A percentile compares a stretch with the other conserved stretches of the same genome.
Conservation (phyloP, 495 filamentous ascomycete species). For the Neurospora sp. region DNA sequence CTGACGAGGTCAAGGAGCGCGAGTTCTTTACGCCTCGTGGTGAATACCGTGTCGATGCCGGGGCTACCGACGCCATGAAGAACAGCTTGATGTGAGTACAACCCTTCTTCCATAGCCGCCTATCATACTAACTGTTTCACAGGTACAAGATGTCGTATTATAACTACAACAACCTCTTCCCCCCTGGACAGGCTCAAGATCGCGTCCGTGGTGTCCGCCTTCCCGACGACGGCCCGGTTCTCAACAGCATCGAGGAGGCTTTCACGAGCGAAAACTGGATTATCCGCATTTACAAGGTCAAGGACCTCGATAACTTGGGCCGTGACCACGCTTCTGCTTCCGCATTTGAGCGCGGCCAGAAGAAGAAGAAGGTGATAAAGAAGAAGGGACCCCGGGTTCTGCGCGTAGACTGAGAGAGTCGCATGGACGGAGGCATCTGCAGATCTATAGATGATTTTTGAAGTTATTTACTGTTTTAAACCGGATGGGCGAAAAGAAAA, state of each 20-base stretch:
- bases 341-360: conserved; percentile 85
- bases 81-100: conserved; percentile 92
- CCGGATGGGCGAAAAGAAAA: conserved; percentile 11
- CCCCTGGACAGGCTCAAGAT: conserved; percentile 80
- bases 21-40: conserved; percentile 92
- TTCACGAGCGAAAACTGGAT: conserved; percentile 99
- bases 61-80: conserved; percentile 95
- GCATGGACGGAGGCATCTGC: background rate
- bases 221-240: conserved; percentile 67
- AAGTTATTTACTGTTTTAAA: conserved; percentile 7
- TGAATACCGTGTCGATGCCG: conserved; percentile 90
- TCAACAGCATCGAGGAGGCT: conserved; percentile 88
- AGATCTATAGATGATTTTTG: conserved; percentile 13
- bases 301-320: conserved; percentile 93
- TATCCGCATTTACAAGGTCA: conserved; percentile 99
- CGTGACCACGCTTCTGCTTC: conserved; percentile 76
- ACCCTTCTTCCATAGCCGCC: background rate
- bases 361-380: conserved; percentile 82
- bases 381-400: conserved; percentile 71
- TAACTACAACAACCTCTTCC: conserved; percentile 92
- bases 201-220: conserved; percentile 74
- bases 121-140: conserved; percentile 25
- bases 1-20: conserved; percentile 94
- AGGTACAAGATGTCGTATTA: conserved; percentile 99
- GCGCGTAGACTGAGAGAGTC: conserved; percentile 59